phyloP scores from a whole-genome alignment of 148 eudicot species.

The Fagopyrum homotropicum region DNA sequence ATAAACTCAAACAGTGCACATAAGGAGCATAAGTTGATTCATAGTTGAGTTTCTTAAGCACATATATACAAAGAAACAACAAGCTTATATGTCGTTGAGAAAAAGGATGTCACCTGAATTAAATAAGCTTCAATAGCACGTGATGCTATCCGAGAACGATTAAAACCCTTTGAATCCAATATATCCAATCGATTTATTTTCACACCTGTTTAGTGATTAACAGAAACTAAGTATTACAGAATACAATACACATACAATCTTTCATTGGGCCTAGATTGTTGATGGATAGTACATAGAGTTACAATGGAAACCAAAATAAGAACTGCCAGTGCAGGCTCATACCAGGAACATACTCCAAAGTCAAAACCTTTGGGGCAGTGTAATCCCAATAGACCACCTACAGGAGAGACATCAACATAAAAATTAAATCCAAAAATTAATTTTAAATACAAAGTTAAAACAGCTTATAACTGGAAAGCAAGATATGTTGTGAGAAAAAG shows the following conservation, averaged over 20 bases:
- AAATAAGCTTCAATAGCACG: slow-evolving; percentile 92
- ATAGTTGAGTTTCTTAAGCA: neutral
- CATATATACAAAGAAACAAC: neutral
- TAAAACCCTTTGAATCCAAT: slow-evolving; percentile 64
- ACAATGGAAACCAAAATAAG: neutral
- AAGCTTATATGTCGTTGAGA: neutral
- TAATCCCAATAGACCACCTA: slow-evolving; percentile 89
- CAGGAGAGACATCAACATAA: neutral
- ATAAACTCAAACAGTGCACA: neutral
- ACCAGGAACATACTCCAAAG: slow-evolving; percentile 98
- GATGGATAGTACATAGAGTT: neutral
- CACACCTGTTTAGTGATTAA: slow-evolving; percentile 41
- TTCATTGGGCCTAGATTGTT: neutral
- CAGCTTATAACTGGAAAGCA: slow-evolving; percentile 2
- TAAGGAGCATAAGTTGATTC: neutral
- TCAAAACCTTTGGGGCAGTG: slow-evolving; percentile 80
- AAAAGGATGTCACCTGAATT: slow-evolving; percentile 54
- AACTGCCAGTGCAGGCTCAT: slow-evolving; percentile 18
- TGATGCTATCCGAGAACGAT: slow-evolving; percentile 73
- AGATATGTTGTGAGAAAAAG: slow-evolving; percentile 11
- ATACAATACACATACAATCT: neutral
- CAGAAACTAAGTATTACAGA: slow-evolving; percentile 2
- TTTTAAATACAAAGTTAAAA: slow-evolving; percentile 8
- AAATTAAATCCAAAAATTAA: slow-evolving; percentile 11
- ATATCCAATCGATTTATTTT: slow-evolving; percentile 71